Conservation (phyloP, 1,139 yeast genomes). For the Yamadazyma friedrichii region DNA sequence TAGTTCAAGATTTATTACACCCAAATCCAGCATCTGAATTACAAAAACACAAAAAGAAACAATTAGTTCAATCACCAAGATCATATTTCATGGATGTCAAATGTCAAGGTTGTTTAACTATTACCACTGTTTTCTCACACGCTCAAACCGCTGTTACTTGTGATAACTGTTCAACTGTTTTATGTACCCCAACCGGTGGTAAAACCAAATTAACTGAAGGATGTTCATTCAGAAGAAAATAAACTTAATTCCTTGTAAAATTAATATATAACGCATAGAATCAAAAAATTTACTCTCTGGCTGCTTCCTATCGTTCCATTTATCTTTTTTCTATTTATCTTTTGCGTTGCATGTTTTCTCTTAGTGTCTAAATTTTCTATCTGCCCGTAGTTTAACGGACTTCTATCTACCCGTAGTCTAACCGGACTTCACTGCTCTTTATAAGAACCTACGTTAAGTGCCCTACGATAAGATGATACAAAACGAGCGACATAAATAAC, state of each 20-base stretch:
- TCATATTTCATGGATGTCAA: constrained; percentile 99
- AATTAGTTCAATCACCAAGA: constrained; percentile 97
- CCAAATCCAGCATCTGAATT: constrained; percentile 97
- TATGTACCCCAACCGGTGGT: constrained; percentile 99
- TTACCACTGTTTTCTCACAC: constrained; percentile 99
- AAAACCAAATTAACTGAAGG: constrained; percentile 99
- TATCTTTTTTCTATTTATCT: neutral
- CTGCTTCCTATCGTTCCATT: neutral
- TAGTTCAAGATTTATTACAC: constrained; percentile 97
- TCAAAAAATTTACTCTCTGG: constrained; percentile 1
- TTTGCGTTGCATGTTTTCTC: neutral
- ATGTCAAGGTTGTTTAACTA: constrained; percentile 99
- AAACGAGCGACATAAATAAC: neutral
- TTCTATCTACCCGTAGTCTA: no score
- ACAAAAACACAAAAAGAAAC: constrained; percentile 96
- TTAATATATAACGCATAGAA: constrained; percentile 14
- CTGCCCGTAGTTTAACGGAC: no score
- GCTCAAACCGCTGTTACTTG: constrained; percentile 99
- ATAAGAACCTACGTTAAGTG: no score
- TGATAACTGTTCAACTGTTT: constrained; percentile 97
- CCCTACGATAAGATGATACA: neutral
- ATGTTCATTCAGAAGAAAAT: constrained; percentile 99
- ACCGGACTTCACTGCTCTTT: no score
- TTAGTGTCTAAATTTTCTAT: no score
- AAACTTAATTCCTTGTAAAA: constrained; percentile 30